Evolutionary conservation across 345 rosid genomes (phyloP).

Genomic region (Brassica incana): DNA sequence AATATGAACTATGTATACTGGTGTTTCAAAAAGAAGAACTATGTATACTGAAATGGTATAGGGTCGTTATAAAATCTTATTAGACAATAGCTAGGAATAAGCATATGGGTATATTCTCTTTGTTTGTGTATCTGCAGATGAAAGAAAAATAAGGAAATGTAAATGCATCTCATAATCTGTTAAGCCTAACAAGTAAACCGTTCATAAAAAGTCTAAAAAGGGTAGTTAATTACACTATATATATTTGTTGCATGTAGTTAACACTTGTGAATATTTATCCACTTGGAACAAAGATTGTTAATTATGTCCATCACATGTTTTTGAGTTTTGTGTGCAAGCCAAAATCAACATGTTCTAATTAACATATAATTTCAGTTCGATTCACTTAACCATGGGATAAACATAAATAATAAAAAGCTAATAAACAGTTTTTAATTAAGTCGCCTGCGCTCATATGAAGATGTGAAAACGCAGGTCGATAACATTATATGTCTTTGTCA

Average conservation of each 20-base stretch:
- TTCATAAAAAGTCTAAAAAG: not conserved
- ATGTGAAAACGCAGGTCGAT: not conserved
- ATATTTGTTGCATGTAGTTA: not conserved
- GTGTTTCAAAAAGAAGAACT: not conserved
- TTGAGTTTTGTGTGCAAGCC: not conserved
- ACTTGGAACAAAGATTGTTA: not conserved
- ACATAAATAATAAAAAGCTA: not conserved
- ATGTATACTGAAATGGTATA: not conserved
- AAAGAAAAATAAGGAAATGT: not conserved
- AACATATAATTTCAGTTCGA: not conserved
- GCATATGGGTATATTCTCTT: conserved; percentile 4
- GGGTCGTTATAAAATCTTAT: not conserved
- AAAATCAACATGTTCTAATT: not conserved
- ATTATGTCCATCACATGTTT: not conserved
- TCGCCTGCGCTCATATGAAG: not conserved
- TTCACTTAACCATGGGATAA: not conserved
- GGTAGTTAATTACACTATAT: not conserved
- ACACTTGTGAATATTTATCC: not conserved
- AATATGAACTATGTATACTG: not conserved
- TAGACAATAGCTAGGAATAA: conserved; percentile 11
- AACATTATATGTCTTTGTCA: not conserved
- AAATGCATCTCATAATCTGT: not conserved
- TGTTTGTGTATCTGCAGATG: conserved; percentile 6
- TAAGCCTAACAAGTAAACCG: not conserved
- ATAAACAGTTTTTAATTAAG: not conserved